Base-by-base conservation (phyloP, 2,329 filamentous ascomycete species). In the Venturia aucupariae region DNA sequence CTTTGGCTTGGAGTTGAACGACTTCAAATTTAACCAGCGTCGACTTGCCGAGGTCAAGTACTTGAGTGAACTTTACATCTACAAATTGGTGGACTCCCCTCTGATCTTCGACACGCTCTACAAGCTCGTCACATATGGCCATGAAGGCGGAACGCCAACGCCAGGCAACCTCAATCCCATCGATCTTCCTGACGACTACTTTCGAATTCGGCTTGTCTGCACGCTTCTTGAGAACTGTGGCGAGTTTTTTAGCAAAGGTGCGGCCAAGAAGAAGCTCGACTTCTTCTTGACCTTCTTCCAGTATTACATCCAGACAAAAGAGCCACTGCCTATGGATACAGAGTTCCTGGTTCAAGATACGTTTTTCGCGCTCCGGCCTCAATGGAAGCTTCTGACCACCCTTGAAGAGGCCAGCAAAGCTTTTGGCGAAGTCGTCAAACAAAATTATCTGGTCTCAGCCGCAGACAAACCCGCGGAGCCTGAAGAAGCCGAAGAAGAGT, bases 231-330 rank as follows among this genome's bases (percentile, higher is more conserved):
- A 99, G 76, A 97, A 92, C 0, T 97, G 93, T 69, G 94, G 95
- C 64, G 88, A 95, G 75, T 99, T 93, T 78, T 99, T 97, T 71
- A 94, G 94, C 75, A 89, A 93, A 70, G 94, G 95, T 8, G 86
- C 89, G 54, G 90, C 92, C 1, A 95, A 92, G 75, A 97, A 97
- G 81, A 99, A 97, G 77, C 83, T 99, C 11, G 94, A 99, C 72
- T 97, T 96, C 75, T 99, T 97, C 76, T 80, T 99, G 66, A 93
- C 89, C 0, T 97, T 97, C 76, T 91, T 99, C 71, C 92, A 96
- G 80, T 97, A 97, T 75, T 99, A 99, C 76, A 88, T 97, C 69
- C 87, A 89, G 71, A 92, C 90, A 24, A 99, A 99, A 76, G 86
- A 93, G 24, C 82, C 89, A 0, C 77, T 97, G 46, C 94, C 95